Conservation (phyloP, 805 yeast genomes). For the Maudiozyma barnettii region DNA sequence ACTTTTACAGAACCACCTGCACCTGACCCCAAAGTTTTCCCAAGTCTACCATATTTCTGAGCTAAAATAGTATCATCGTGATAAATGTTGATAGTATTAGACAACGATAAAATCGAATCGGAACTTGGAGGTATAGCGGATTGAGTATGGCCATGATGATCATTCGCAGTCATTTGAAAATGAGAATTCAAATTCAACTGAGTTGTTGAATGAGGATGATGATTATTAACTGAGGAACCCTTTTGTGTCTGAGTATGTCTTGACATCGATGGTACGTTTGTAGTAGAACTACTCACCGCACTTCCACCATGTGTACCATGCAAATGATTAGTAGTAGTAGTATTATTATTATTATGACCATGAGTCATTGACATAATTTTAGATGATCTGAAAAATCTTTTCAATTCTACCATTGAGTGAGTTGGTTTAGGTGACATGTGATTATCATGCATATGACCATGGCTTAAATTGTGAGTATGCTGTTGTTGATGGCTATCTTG, state of each 20-base stretch:
- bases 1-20: conserved; percentile 84
- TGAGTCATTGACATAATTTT: conserved; percentile 10
- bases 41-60: conserved; percentile 61
- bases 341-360: neutral
- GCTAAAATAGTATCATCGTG: conserved; percentile 45
- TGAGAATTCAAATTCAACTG: conserved; percentile 11
- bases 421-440: conserved; percentile 17
- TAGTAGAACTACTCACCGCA: neutral
- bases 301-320: too few species aligned
- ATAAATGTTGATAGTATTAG: conserved; percentile 31
- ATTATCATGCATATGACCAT: neutral
- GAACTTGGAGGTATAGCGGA: conserved; percentile 31
- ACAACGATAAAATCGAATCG: conserved; percentile 26
- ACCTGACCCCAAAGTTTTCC: conserved; percentile 72
- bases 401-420: conserved; percentile 59
- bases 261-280: neutral
- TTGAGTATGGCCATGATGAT: conserved; percentile 26
- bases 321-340: neutral
- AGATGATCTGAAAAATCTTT: conserved; percentile 58
- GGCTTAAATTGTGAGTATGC: neutral
- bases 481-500: neutral
- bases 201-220: conserved; percentile 12
- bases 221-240: conserved; percentile 3
- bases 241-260: neutral
- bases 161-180: conserved; percentile 3